These are phyloP conservation scores for Melampsora larici-populina DNA, from an alignment of 1,284 basidiomycete genomes.

Conservation along the genomic window DNA sequence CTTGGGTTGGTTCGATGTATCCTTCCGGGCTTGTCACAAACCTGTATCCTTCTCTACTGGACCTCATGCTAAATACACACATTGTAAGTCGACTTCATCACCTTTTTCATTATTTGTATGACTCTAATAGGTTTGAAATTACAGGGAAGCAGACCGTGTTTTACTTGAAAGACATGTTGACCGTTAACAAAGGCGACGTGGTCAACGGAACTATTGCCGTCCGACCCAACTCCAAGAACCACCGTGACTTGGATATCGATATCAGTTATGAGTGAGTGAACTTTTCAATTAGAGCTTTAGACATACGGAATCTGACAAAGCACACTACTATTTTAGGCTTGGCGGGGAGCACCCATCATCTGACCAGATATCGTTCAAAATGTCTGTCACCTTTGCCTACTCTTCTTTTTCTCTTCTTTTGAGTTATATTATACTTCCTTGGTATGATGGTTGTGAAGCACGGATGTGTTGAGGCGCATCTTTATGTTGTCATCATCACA, in stretches of 20 bases:
- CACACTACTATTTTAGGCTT: not conserved
- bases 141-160: conserved; percentile 80
- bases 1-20: conserved; percentile 98
- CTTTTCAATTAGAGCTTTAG: not conserved
- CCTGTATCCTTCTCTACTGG: conserved; percentile 92
- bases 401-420: not conserved
- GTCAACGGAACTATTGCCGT: conserved; percentile 71
- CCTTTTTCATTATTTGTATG: conserved; percentile 2
- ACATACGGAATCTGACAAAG: no score
- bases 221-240: conserved; percentile 82
- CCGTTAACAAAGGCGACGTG: conserved; percentile 63
- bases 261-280: conserved; percentile 64
- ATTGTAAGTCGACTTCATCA: not conserved
- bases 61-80: conserved; percentile 71
- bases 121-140: not conserved
- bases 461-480: not conserved
- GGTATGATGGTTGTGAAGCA: not conserved
- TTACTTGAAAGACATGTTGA: conserved; percentile 74
- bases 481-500: not conserved
- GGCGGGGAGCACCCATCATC: conserved; percentile 24
- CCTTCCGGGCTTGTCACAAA: conserved; percentile 94
- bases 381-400: conserved; percentile 20
- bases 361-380: conserved; percentile 35
- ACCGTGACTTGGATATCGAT: conserved; percentile 84
- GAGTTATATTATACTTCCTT: not conserved